Evolutionary conservation across 2,329 filamentous ascomycete species (phyloP).

Genomic region (Corinectria fuckeliana): DNA sequence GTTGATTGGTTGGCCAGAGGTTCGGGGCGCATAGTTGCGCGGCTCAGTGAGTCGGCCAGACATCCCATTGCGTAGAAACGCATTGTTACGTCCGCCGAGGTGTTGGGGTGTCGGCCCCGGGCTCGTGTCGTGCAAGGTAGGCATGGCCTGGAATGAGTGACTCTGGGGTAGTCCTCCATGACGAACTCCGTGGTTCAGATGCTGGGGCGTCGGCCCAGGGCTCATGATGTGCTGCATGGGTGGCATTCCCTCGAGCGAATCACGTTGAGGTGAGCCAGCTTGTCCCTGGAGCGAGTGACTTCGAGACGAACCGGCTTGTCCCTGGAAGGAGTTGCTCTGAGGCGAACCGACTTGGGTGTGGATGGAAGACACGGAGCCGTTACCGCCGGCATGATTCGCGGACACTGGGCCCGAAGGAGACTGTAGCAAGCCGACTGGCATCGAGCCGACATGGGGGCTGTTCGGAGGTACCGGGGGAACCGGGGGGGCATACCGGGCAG

Average conservation of each 20-base stretch:
- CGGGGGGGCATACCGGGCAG: not conserved
- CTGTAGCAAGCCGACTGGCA: slow-evolving; percentile 6
- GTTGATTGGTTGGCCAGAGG: slow-evolving; percentile 33
- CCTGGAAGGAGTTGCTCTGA: slow-evolving; percentile 12
- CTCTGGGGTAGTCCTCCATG: slow-evolving; percentile 14
- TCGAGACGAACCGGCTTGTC: too few species aligned
- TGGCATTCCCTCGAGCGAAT: too few species aligned
- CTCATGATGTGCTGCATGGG: too few species aligned
- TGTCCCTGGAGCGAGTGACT: too few species aligned
- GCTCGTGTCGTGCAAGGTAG: slow-evolving; percentile 15
- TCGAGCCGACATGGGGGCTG: not conserved
- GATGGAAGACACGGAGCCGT: slow-evolving; percentile 5
- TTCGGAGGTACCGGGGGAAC: not conserved
- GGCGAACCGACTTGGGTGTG: slow-evolving; percentile 4
- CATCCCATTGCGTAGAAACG: slow-evolving; percentile 17
- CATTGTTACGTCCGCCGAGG: not conserved
- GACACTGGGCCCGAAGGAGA: slow-evolving; percentile 1
- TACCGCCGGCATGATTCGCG: slow-evolving; percentile 1
- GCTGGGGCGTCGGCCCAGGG: too few species aligned
- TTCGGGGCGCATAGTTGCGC: slow-evolving; percentile 49
- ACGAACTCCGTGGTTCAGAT: too few species aligned
- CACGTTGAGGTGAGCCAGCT: too few species aligned
- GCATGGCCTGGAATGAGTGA: slow-evolving; percentile 14
- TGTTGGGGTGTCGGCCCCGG: slow-evolving; percentile 29
- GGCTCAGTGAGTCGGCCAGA: slow-evolving; percentile 46